Evolutionary conservation across 352 stramenopile genomes (phyloP), one percentile per base, ranked within the genome.

Genomic region (Thraustochytrium striatum): DNA sequence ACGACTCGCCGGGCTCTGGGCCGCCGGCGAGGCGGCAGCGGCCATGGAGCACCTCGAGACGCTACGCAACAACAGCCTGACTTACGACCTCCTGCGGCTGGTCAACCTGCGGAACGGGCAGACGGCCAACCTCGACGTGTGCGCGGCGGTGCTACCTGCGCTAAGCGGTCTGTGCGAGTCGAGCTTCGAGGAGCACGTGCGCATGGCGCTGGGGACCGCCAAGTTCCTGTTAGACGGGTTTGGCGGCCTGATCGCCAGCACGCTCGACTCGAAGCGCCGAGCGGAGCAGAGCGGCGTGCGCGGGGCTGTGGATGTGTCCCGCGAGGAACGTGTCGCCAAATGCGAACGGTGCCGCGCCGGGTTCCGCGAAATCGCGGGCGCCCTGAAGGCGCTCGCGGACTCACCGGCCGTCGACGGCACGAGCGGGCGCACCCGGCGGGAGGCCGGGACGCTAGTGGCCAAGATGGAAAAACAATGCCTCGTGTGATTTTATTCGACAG

Each of bases 171-270:
- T 75, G 8, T 19, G n/a, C 1, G 65, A 75, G 43, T 75, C 65
- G 25, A 11, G 11, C 1, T 75, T 68, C n/a, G 65, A 75, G 50
- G 39, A 30, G 41, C 65, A 75, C 47, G 61, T 75, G 2, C 65
- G 61, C 28, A 58, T 30, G 19, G 9, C 52, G 32, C 52, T 75
- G 39, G 65, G 32, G 16, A 75, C 65, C 5, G 44, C 30, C 1
- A 75, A 75, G 32, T 75, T 75, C 50, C 50, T 75, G 41, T 75
- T 75, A 33, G 65, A 75, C 39, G 61, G 65, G 16, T 75, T 75
- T 61, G 44, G 5, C 25, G 41, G 16, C 16, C 65, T 75, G 32
- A 75, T 75, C 30, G 19, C 39, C 21, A 32, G 41, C 21, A 75
- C 65, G 5, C 50, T 75, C 11, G 65, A 75, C 8, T 38, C 65